Percentiles rank a stretch among this genome's conserved stretches.
phyloP scores from a whole-genome alignment of 768 basidiomycete species.

The Austroboletus eburneus region DNA sequence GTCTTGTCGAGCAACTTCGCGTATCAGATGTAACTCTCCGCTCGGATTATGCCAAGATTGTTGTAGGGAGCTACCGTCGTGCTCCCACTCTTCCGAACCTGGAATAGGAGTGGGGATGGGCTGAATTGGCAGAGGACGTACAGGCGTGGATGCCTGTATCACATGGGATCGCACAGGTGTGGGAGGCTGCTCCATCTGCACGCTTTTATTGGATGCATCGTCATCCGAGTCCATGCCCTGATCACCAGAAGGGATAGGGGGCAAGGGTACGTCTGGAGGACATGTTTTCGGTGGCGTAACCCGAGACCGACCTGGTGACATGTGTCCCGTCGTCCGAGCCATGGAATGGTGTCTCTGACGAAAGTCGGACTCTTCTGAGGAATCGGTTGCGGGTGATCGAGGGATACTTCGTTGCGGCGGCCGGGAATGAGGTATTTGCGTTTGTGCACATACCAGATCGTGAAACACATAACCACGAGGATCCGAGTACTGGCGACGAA shows the following conservation, averaged over 20 bases:
- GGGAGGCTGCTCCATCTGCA: not conserved
- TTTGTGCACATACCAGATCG: not conserved
- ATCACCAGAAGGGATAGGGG: conserved; percentile 17
- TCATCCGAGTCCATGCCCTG: not conserved
- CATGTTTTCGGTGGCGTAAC: conserved; percentile 7
- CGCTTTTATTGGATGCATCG: not conserved
- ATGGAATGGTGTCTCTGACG: not conserved
- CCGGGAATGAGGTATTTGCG: not conserved
- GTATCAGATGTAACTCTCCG: not conserved
- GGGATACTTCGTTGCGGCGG: conserved; percentile 3
- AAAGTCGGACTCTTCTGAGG: conserved; percentile 8
- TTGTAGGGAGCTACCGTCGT: not conserved
- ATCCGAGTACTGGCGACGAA: not conserved
- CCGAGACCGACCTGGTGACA: conserved; percentile 5
- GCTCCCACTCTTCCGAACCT: conserved; percentile 6
- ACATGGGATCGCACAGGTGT: conserved; percentile 2
- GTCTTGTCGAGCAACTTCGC: conserved; percentile 17
- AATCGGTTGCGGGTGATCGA: conserved; percentile 1
- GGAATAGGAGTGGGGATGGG: conserved; percentile 16
- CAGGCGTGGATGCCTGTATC: not conserved
- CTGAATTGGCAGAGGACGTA: conserved; percentile 16
- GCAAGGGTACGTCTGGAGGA: conserved; percentile 20
- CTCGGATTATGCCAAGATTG: conserved; percentile 5
- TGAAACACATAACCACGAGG: not conserved
- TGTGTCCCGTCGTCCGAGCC: not conserved